Evolutionary conservation across 352 stramenopile genomes (phyloP), one percentile per base, ranked within the genome.

Genomic region (Phytophthora macrochlamydospora): DNA sequence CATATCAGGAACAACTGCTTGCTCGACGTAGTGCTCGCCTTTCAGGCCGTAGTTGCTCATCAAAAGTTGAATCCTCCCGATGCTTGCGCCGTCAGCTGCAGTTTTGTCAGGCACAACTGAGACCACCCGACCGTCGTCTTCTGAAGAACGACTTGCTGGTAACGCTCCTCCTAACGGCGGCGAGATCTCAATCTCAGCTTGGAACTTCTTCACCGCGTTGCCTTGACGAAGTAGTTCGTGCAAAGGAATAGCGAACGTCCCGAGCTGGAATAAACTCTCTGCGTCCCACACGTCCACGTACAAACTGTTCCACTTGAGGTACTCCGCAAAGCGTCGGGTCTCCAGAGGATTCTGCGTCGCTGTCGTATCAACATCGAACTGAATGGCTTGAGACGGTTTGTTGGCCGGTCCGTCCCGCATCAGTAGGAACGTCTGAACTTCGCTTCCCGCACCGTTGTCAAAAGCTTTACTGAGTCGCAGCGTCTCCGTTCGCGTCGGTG

Each of bases 231-330:
- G 66, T 2, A 98, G 63, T 53, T 90, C 81, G n/a, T 91, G 79
- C 1, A 98, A 69, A 28, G 93, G 91, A 30, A 98, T 71, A 0
- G 77, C 73, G 32, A 91, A 85, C 7, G 90, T 95, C 0, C 94
- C 95, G 0, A 98, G 49, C 48, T 87, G 82, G 56, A 98, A 92
- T 44, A 98, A 71, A 57, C 85, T 96, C 28, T 98, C 90, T 2
- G 87, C 94, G 53, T 98, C 94, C 93, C 93, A 98, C 2, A 98
- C 87, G 49, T 98, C 92, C 18, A 98, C 86, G 49, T 93, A 91
- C 24, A 98, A 63, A 8, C 75, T 81, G 48, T 92, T 94, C 24
- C 75, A 72, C 28, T 93, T 73, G 40, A 98, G 71, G 60, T 98
- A 98, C 45, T 85, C 74, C 2, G 88, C 81, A 73, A 98, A 98